These are phyloP conservation scores for Hypoxylon sp. DNA, from an alignment of 2,329 filamentous ascomycete species.

Conservation along the genomic window DNA sequence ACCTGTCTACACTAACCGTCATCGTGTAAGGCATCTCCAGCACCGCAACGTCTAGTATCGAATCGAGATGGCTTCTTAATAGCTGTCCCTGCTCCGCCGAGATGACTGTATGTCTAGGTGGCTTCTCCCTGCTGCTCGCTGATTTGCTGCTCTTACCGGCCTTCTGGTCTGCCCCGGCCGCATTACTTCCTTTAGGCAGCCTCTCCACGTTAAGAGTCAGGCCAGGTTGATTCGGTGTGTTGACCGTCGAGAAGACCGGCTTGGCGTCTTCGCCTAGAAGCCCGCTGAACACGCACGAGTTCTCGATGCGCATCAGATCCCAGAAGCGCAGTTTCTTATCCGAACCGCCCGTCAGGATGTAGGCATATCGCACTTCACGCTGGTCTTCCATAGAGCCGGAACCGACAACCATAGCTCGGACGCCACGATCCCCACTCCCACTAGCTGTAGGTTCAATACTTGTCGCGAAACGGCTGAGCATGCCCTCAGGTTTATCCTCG, in stretches of 20 bases:
- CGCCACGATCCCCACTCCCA: slow-evolving; percentile 73
- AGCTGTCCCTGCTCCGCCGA: slow-evolving; percentile 89
- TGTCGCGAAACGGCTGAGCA: slow-evolving; percentile 88
- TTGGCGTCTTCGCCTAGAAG: slow-evolving; percentile 77
- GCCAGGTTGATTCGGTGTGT: slow-evolving; percentile 62
- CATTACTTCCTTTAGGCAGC: slow-evolving; percentile 60
- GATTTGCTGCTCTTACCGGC: slow-evolving; percentile 43
- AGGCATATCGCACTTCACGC: slow-evolving; percentile 82
- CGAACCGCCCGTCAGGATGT: slow-evolving; percentile 87
- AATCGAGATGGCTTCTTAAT: slow-evolving; percentile 88
- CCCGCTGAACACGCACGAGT: slow-evolving; percentile 85
- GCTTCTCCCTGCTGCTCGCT: slow-evolving; percentile 59
- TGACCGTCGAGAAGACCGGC: slow-evolving; percentile 78
- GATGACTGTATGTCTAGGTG: slow-evolving; percentile 85
- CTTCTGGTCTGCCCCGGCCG: slow-evolving; percentile 52
- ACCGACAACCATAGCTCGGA: slow-evolving; percentile 81
- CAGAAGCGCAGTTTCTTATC: slow-evolving; percentile 95
- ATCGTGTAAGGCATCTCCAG: slow-evolving; percentile 92
- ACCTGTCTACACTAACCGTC: slow-evolving; percentile 90
- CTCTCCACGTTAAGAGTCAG: slow-evolving; percentile 78
- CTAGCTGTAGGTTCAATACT: slow-evolving; percentile 73
- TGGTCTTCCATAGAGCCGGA: slow-evolving; percentile 79
- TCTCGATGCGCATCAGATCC: slow-evolving; percentile 85
- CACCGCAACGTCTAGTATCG: slow-evolving; percentile 88
- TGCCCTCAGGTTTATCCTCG: slow-evolving; percentile 87